Conservation (phyloP, 345 rosid genomes). For the Salix dunnii region DNA sequence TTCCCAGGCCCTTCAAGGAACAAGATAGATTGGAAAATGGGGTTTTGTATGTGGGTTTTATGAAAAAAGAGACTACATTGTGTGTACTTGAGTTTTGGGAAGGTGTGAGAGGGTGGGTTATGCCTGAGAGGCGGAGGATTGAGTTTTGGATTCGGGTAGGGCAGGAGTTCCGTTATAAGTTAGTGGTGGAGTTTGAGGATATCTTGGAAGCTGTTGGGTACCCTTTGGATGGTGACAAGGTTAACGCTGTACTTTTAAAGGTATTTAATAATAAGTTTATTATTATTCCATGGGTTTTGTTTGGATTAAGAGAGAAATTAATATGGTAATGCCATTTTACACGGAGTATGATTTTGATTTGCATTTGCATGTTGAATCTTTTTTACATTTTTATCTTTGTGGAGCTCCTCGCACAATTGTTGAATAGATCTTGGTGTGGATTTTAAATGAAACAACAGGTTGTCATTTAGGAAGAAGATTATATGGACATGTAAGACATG, state of each 20-base stretch:
- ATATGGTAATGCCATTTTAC: neutral
- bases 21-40: constrained; percentile 40
- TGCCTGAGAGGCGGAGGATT: constrained; percentile 63
- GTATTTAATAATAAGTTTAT: constrained; percentile 25
- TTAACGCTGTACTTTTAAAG: constrained; percentile 61
- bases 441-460: neutral
- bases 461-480: neutral
- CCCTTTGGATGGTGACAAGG: constrained; percentile 31
- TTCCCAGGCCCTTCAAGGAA: constrained; percentile 53
- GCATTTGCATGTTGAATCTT: neutral
- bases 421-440: neutral
- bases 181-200: constrained; percentile 71
- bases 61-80: constrained; percentile 31
- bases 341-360: neutral
- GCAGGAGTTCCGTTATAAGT: constrained; percentile 46
- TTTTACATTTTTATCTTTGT: no score
- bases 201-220: constrained; percentile 59
- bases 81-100: constrained; percentile 57
- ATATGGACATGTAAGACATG: no score
- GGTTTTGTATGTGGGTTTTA: constrained; percentile 56
- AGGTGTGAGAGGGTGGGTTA: constrained; percentile 72
- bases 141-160: constrained; percentile 66
- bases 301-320: neutral
- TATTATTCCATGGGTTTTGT: neutral
- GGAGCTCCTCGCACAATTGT: neutral